Evolutionary conservation across 1,139 yeast genomes (phyloP), one percentile per base, ranked within the genome.

Genomic region (Yamadazyma dushanensis): DNA sequence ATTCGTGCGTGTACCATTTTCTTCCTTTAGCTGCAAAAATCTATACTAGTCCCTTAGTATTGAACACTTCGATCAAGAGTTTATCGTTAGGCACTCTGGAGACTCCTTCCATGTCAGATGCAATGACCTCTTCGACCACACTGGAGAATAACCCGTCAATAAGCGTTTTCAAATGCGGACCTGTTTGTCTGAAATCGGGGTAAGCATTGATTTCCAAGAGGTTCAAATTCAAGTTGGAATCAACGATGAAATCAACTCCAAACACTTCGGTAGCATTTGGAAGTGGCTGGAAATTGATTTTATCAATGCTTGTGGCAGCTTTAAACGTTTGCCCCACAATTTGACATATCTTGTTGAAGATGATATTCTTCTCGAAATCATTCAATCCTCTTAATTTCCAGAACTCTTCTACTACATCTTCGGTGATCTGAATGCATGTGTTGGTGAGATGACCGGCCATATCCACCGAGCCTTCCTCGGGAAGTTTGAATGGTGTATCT

Each of bases 121-220:
- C 34, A 11, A 43, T 32, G 4, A 46, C 37, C 26, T 51, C 47
- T 3, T 29, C 26, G 2, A 73, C 70, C 3, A 75, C 72, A 11
- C 70, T 65, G 25, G 69, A 76, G 48, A 83, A 82, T 31, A 84
- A 62, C 28, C 70, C 79, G 47, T 69, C 68, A 20, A 92, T 86
- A 18, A 90, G 53, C 1, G 53, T 66, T 53, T 83, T 84, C 50
- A 92, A 68, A 5, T 75, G 82, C 14, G 66, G 76, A 9, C 98
- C 98, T 0, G 97, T 92, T 60, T 92, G 98, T 54, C 89, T 89
- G 62, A 92, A 92, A 56, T 92, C 98, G 1, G 98, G 98, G 55
- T 84, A 92, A 8, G 97, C 83, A 54, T 92, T 92, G 31, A 89
- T 87, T 57, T 92, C 98, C 26, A 92, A 63, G 28, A 92, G 58